Evolutionary conservation across 2,329 filamentous ascomycete species (phyloP).

Genomic region (Xylariomycetidae sp.): DNA sequence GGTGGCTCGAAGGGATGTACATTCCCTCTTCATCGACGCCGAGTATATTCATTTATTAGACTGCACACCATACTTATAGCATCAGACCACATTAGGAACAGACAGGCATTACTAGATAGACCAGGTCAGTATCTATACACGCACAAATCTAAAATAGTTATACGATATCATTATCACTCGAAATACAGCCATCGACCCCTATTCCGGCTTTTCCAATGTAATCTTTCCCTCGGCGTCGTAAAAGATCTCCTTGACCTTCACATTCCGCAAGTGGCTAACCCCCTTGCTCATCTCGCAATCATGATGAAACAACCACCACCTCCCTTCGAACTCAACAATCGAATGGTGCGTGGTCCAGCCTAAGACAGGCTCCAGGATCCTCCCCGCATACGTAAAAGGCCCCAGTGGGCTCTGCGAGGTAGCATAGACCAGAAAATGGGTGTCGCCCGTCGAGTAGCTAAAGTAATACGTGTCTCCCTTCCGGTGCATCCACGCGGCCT

Average conservation of each 20-base stretch:
- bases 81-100: too few relatives aligned
- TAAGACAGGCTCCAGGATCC: conserved; percentile 69
- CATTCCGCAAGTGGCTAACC: conserved; percentile 65
- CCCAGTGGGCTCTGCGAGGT: conserved; percentile 60
- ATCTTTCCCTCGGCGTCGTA: conserved; percentile 65
- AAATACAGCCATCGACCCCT: not conserved
- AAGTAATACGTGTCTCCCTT: conserved; percentile 67
- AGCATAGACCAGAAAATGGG: conserved; percentile 69
- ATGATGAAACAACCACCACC: conserved; percentile 74
- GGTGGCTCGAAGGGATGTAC: too few relatives aligned
- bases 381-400: conserved; percentile 67
- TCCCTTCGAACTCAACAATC: conserved; percentile 67
- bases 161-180: too few relatives aligned
- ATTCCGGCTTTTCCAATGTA: conserved; percentile 30
- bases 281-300: conserved; percentile 66
- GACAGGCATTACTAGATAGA: too few relatives aligned
- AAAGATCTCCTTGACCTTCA: conserved; percentile 71
- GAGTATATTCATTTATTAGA: too few relatives aligned
- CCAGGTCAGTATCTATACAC: too few relatives aligned
- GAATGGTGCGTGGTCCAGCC: conserved; percentile 83
- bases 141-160: too few relatives aligned
- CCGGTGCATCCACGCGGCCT: conserved; percentile 78
- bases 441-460: conserved; percentile 73
- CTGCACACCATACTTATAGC: too few relatives aligned
- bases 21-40: too few relatives aligned